Conservation (phyloP, 202 grass and related monocot species). For the Saccharum hybrid region DNA sequence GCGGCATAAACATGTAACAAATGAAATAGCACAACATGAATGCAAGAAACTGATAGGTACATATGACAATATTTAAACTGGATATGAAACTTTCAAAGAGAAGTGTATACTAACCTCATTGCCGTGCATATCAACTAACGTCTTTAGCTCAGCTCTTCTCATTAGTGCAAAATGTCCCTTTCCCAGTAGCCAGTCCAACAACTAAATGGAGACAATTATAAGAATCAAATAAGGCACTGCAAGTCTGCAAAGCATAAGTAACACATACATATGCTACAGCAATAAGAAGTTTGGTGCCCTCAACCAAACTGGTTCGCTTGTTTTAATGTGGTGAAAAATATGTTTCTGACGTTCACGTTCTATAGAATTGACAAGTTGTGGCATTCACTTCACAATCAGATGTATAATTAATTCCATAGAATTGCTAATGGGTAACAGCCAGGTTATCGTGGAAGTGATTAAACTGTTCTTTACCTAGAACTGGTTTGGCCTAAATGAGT, state of each 20-base stretch:
- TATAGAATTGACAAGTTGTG: background rate
- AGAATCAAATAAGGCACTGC: constrained; percentile 33
- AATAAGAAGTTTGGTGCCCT: background rate
- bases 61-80: background rate
- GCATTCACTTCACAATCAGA: background rate
- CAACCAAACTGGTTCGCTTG: background rate
- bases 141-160: constrained; percentile 98
- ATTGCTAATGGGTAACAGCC: background rate
- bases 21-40: background rate
- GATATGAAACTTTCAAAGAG: constrained; percentile 8
- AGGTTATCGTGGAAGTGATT: background rate
- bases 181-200: constrained; percentile 79
- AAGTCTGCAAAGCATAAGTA: background rate
- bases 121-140: constrained; percentile 97
- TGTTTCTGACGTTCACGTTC: background rate
- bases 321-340: constrained; percentile 14
- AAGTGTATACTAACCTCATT: constrained; percentile 70
- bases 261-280: background rate
- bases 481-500: constrained; percentile 9
- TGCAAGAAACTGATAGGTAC: background rate
- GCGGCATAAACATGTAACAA: background rate
- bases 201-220: constrained; percentile 44
- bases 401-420: background rate
- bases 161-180: constrained; percentile 95
- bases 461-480: background rate